Evolutionary conservation across 352 stramenopile genomes (phyloP).

Genomic region (Pythium inflatum): DNA sequence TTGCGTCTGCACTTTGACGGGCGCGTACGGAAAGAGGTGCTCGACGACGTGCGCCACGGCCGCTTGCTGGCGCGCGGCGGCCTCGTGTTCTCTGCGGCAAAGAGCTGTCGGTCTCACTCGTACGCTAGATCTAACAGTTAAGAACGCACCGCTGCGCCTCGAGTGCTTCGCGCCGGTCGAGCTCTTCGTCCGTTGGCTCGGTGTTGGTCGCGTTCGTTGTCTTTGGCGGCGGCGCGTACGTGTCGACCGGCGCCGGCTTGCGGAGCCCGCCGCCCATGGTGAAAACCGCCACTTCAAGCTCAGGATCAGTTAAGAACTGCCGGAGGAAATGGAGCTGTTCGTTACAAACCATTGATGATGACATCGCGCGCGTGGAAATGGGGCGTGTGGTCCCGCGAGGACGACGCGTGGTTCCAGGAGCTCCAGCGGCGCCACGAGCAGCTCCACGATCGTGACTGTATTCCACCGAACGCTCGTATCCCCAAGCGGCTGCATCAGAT

Average conservation of each 20-base stretch:
- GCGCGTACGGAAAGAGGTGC: slow-evolving; percentile 80
- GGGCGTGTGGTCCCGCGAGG: slow-evolving; percentile 41
- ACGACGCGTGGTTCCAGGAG: slow-evolving; percentile 35
- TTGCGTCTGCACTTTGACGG: slow-evolving; percentile 74
- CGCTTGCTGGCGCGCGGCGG: slow-evolving; percentile 48
- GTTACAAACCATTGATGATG: background rate
- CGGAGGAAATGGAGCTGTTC: no score
- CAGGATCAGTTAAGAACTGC: background rate
- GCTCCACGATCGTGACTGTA: background rate
- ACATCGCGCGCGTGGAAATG: slow-evolving; percentile 33
- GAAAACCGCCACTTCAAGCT: slow-evolving; percentile 7
- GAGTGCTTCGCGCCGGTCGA: slow-evolving; percentile 64
- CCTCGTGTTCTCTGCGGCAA: slow-evolving; percentile 47
- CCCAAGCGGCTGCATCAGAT: slow-evolving; percentile 61
- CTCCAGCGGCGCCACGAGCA: slow-evolving; percentile 30
- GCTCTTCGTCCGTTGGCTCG: slow-evolving; percentile 38
- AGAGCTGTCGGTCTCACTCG: no score
- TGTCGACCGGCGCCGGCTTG: slow-evolving; percentile 35
- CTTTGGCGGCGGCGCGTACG: slow-evolving; percentile 13
- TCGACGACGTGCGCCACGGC: slow-evolving; percentile 72
- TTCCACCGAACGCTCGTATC: background rate
- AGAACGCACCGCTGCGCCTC: slow-evolving; percentile 61
- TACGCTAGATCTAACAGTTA: no score
- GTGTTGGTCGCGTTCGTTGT: background rate
- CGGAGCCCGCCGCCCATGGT: slow-evolving; percentile 43